Evolutionary conservation across 1,284 basidiomycete genomes (phyloP).

Genomic region (Apiotrichum montevideense): DNA sequence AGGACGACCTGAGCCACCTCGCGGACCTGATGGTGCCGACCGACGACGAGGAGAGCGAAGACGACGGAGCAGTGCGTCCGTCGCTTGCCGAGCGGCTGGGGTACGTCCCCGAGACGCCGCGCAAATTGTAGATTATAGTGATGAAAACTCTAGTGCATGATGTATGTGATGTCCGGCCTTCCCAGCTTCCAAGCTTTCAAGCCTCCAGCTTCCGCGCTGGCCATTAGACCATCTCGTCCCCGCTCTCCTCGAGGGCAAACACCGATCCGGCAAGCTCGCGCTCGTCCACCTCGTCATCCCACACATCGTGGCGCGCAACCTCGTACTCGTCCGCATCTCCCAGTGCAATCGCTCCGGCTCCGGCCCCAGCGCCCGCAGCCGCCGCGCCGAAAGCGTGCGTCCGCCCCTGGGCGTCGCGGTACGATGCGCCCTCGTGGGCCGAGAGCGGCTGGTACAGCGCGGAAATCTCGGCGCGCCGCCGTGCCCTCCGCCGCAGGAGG

Average conservation of each 20-base stretch:
- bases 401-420: slow-evolving; percentile 41
- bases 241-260: slow-evolving; percentile 8
- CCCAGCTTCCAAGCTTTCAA: background rate
- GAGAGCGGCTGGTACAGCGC: slow-evolving; percentile 43
- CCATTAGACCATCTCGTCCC: background rate
- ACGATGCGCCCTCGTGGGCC: slow-evolving; percentile 18
- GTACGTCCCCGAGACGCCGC: slow-evolving; percentile 27
- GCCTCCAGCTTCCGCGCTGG: background rate
- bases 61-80: slow-evolving; percentile 1
- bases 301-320: slow-evolving; percentile 16
- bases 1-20: slow-evolving; percentile 22
- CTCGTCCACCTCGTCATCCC: slow-evolving; percentile 28
- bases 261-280: background rate
- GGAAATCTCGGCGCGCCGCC: slow-evolving; percentile 31
- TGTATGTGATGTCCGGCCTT: background rate
- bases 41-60: slow-evolving; percentile 31
- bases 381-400: slow-evolving; percentile 29
- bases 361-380: slow-evolving; percentile 16
- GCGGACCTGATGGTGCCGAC: slow-evolving; percentile 41
- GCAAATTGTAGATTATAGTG: slow-evolving; percentile 2
- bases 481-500: slow-evolving; percentile 24
- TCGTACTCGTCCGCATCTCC: slow-evolving; percentile 3
- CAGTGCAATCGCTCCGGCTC: slow-evolving; percentile 10
- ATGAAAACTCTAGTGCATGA: background rate
- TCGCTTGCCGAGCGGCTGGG: background rate